Conservation (phyloP, 192 early-diverging fungal species). For the Dissophora globulifera region DNA sequence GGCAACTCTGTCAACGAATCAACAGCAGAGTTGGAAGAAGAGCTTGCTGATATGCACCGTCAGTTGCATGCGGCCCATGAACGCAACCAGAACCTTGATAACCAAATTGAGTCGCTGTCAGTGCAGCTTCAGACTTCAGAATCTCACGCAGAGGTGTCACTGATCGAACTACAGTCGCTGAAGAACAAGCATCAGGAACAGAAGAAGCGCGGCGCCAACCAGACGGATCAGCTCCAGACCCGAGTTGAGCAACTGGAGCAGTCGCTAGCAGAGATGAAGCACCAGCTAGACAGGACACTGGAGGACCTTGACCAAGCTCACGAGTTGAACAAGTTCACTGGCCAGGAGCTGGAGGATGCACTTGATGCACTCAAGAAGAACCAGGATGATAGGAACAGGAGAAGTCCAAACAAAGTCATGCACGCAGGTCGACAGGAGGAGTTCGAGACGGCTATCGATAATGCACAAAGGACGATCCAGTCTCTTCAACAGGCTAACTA, state of each 20-base stretch:
- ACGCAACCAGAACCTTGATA: conserved; percentile 12
- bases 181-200: conserved; percentile 15
- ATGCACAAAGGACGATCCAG: conserved; percentile 29
- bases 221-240: not conserved
- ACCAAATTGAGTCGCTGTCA: conserved; percentile 7
- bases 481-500: conserved; percentile 21
- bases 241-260: conserved; percentile 19
- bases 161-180: conserved; percentile 4
- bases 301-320: conserved; percentile 41
- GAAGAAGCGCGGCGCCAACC: not conserved
- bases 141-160: not conserved
- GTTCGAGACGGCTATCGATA: conserved; percentile 16
- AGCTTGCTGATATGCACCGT: conserved; percentile 32
- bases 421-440: conserved; percentile 10
- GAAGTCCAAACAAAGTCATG: not conserved
- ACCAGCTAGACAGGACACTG: conserved; percentile 12
- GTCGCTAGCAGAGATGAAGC: conserved; percentile 9
- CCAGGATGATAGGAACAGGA: not conserved
- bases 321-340: conserved; percentile 35
- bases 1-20: not conserved
- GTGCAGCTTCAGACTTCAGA: conserved; percentile 1
- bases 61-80: conserved; percentile 30
- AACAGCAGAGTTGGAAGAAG: conserved; percentile 24
- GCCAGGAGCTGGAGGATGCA: conserved; percentile 45
- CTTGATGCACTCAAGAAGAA: conserved; percentile 31